Evolutionary conservation across 192 early-diverging fungal genomes (phyloP).

Genomic region (Podila epigama): DNA sequence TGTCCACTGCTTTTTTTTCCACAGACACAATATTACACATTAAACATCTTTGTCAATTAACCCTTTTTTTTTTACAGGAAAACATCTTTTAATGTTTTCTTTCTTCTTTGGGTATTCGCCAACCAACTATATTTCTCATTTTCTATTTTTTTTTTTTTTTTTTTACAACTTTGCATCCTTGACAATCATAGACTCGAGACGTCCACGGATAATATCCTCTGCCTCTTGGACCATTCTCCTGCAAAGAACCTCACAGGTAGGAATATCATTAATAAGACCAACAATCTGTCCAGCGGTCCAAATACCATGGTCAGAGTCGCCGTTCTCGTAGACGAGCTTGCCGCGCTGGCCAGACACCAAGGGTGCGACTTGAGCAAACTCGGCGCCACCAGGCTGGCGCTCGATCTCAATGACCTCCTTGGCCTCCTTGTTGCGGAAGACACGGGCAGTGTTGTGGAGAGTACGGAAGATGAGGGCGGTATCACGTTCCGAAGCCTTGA

Average conservation of each 20-base stretch:
- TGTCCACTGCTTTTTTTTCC: background rate
- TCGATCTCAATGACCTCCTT: constrained; percentile 75
- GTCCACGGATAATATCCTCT: constrained; percentile 51
- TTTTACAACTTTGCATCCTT: constrained; percentile 34
- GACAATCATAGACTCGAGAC: constrained; percentile 29
- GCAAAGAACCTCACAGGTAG: constrained; percentile 72
- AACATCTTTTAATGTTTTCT: background rate
- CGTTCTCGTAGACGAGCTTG: constrained; percentile 62
- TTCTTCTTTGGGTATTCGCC: background rate
- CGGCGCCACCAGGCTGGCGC: constrained; percentile 63
- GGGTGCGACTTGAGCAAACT: constrained; percentile 73
- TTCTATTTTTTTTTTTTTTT: background rate
- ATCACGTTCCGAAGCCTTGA: constrained; percentile 68
- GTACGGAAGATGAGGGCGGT: constrained; percentile 77
- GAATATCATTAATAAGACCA: constrained; percentile 81
- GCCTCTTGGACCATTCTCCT: constrained; percentile 63
- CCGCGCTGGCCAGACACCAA: constrained; percentile 72
- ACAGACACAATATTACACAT: too few relatives aligned
- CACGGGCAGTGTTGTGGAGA: constrained; percentile 80
- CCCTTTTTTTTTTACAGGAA: background rate
- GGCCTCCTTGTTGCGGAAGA: constrained; percentile 76
- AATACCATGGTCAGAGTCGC: constrained; percentile 64
- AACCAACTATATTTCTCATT: background rate
- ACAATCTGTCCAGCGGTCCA: constrained; percentile 75
- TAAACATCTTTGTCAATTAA: background rate